phyloP scores from a whole-genome alignment of 179 eudicot species.

The Sideroxylon spinosum region DNA sequence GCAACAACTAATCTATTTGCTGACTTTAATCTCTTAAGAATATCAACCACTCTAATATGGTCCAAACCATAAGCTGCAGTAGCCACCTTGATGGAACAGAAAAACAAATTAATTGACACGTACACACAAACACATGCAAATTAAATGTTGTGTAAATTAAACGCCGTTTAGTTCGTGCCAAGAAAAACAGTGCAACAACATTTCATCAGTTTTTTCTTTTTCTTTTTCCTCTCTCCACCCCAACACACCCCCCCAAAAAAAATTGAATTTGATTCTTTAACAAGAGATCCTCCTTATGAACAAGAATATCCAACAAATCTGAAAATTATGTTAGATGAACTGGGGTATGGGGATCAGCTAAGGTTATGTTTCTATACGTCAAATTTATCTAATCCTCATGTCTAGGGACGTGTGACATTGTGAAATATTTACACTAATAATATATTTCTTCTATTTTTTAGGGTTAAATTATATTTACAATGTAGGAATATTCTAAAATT shows the following conservation, averaged over 20 bases:
- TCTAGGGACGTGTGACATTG: too few species aligned
- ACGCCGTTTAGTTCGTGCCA: background rate
- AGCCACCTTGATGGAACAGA: constrained; percentile 54
- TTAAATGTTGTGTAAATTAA: background rate
- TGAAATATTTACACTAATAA: too few species aligned
- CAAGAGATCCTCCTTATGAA: background rate
- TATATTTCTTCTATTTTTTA: too few species aligned
- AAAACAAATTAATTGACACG: background rate
- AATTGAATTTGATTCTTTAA: background rate
- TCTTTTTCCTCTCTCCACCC: too few species aligned
- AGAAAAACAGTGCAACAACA: background rate
- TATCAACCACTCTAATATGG: constrained; percentile 46
- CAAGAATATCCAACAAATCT: too few species aligned
- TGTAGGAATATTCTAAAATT: too few species aligned
- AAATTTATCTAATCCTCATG: too few species aligned
- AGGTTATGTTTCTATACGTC: too few species aligned
- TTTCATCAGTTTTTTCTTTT: background rate
- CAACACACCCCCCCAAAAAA: background rate
- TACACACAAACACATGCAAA: background rate
- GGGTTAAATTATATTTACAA: too few species aligned
- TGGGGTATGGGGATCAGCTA: too few species aligned
- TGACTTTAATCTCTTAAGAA: constrained; percentile 47
- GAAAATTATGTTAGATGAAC: too few species aligned
- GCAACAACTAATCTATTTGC: constrained; percentile 57
- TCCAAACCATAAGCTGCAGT: constrained; percentile 87